Evolutionary conservation across 2,329 filamentous ascomycete species (phyloP), one percentile per base, ranked within the genome.

Genomic region (Aspergillus candidus): DNA sequence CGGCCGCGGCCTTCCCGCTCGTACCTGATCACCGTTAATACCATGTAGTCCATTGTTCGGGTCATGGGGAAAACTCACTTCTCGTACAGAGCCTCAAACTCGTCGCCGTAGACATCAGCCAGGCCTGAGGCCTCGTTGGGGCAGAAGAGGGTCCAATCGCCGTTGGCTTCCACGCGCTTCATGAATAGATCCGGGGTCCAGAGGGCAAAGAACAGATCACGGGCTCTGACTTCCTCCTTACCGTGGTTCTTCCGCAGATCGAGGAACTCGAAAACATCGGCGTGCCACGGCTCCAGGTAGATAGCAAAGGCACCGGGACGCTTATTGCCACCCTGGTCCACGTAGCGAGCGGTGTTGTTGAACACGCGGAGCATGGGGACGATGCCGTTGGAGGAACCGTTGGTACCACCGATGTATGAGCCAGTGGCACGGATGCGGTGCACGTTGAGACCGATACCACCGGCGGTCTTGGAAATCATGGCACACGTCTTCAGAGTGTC

Each of bases 141-240:
- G 71, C 93, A 98, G 85, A 98, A 95, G 35, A 98, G 77, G 13
- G 93, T 97, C 93, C 93, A 98, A 48, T 93, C 86, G 45, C 82
- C 85, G 68, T 98, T 98, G 76, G 88, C 84, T 73, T 98, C 89
- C 44, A 98, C 91, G 68, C 93, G 89, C 79, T 95, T 94, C 93
- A 98, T 98, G 82, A 98, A 98, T 36, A 98, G 80, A 75, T 98
- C 93, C 12, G 93, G 90, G 46, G 96, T 96, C 93, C 93, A 98
- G 40, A 98, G 79, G 48, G 91, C 93, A 52, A 95, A 88, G 82
- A 98, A 98, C 40, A 98, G 79, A 68, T 98, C 93, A 64, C 93
- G 90, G 53, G 93, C 93, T 61, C 93, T 89, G 55, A 95, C 81
- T 73, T 98, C 93, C 68, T 98, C 93, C 74, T 98, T 98, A 58